A percentile compares a stretch with the other conserved stretches of the same genome.
These are phyloP conservation scores for Claviceps humidiphila DNA, from an alignment of 2,329 filamentous ascomycete genomes.

Conservation along the genomic window DNA sequence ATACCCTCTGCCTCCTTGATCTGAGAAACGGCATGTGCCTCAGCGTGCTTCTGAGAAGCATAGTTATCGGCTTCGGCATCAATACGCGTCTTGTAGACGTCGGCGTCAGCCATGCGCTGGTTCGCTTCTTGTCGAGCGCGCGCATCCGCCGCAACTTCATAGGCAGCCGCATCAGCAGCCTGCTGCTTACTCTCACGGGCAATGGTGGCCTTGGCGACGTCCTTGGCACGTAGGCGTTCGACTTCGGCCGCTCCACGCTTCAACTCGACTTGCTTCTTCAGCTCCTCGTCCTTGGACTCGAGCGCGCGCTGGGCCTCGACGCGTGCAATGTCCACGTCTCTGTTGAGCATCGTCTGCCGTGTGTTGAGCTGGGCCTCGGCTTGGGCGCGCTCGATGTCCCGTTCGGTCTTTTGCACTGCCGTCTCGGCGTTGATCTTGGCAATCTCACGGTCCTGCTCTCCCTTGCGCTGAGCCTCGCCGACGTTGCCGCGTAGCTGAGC, in stretches of 20 bases:
- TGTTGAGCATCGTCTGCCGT: constrained; percentile 56
- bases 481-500: constrained; percentile 55
- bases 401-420: constrained; percentile 70
- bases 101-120: constrained; percentile 38
- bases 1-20: constrained; percentile 69
- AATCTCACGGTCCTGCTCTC: constrained; percentile 72
- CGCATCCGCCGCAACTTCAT: constrained; percentile 51
- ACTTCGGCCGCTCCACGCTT: constrained; percentile 69
- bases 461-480: constrained; percentile 64
- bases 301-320: constrained; percentile 61
- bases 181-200: constrained; percentile 54
- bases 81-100: constrained; percentile 34
- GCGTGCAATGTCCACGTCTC: constrained; percentile 62
- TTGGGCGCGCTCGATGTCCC: constrained; percentile 66
- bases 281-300: constrained; percentile 64
- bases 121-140: constrained; percentile 38
- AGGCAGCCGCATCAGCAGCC: constrained; percentile 51
- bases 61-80: constrained; percentile 29
- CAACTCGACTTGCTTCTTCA: constrained; percentile 64
- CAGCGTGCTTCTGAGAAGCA: constrained; percentile 35
- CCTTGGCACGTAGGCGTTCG: constrained; percentile 62
- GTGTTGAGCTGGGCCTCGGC: constrained; percentile 67
- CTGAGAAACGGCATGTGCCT: constrained; percentile 45
- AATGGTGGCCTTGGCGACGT: constrained; percentile 67
- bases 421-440: constrained; percentile 81